Evolutionary conservation across 23 red algal genomes (phyloP), one percentile per base, ranked within the genome.

Genomic region (Gracilaria gracilis): DNA sequence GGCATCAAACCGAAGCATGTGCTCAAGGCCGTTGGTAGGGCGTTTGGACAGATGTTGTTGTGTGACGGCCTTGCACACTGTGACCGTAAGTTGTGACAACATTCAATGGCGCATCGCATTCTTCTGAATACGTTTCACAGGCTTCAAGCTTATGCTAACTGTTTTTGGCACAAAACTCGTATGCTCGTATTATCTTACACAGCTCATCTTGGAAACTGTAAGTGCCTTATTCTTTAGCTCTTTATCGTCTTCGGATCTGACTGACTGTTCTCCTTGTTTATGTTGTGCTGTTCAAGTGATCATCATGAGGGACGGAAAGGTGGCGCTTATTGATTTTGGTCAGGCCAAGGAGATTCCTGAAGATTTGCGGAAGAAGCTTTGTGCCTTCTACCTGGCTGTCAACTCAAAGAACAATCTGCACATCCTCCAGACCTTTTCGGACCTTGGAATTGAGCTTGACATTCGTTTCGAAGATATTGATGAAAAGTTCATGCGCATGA

Each of bases 251-350:
- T 15, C 67, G 19, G 1, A 74, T 31, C 23, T 74, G 67, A 72
- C 66, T 72, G 21, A 72, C 66, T 9, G 6, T 33, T 4, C 28
- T 25, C 15, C 37, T 72, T 72, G 11, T 8, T 35, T 79, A 9
- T 23, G 4, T 46, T 46, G 42, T 46, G 42, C 42, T 46, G 24
- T 17, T 20, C 67, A 82, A 87, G 79, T 98, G 24, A 61, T 98
- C 1, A 62, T 86, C 57, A 87, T 98, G 67, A 74, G 89, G 67
- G 96, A 98, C 66, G 77, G 83, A 65, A 81, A 93, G 28, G 89
- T 98, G 25, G 96, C 90, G 31, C 87, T 98, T 1, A 91, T 95
- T 54, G 96, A 98, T 73, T 98, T 98, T 98, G 96, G 96, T 2
- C 93, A 98, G 59, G 84, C 92, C 12, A 98, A 98, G 75, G 66